Conservation (phyloP, 306 rosid species). For the Vicia faba region DNA sequence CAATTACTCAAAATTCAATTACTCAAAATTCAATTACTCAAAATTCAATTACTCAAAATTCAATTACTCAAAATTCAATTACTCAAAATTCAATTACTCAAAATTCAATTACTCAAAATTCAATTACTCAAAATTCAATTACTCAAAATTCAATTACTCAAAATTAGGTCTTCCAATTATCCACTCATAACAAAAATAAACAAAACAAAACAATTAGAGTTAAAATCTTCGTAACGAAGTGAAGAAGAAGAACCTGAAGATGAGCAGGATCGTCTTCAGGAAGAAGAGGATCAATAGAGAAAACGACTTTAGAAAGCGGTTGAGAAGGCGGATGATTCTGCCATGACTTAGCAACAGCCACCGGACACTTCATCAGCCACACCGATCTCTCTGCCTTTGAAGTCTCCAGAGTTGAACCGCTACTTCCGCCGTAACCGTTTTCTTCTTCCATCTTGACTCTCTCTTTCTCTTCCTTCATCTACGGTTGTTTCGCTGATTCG, state of each 20-base stretch:
- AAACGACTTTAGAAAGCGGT: constrained; percentile 86
- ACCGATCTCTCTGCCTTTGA: constrained; percentile 84
- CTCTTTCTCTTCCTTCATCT: not conserved
- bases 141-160: no score
- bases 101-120: no score
- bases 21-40: no score
- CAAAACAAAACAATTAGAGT: not conserved
- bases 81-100: no score
- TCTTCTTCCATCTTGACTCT: constrained; percentile 61
- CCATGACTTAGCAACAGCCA: constrained; percentile 90
- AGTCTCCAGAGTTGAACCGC: constrained; percentile 66
- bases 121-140: no score
- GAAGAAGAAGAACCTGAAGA: constrained; percentile 55
- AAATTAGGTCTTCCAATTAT: no score
- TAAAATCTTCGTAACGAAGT: not conserved
- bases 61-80: no score
- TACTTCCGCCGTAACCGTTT: constrained; percentile 46
- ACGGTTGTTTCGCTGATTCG: no score
- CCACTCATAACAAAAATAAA: no score
- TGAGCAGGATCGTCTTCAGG: constrained; percentile 73
- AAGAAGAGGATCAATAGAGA: constrained; percentile 88
- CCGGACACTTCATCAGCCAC: constrained; percentile 97
- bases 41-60: no score
- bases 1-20: no score
- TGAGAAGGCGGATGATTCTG: constrained; percentile 73